phyloP scores from a whole-genome alignment of 208 protist species.

The Entamoeba moshkovskii region DNA sequence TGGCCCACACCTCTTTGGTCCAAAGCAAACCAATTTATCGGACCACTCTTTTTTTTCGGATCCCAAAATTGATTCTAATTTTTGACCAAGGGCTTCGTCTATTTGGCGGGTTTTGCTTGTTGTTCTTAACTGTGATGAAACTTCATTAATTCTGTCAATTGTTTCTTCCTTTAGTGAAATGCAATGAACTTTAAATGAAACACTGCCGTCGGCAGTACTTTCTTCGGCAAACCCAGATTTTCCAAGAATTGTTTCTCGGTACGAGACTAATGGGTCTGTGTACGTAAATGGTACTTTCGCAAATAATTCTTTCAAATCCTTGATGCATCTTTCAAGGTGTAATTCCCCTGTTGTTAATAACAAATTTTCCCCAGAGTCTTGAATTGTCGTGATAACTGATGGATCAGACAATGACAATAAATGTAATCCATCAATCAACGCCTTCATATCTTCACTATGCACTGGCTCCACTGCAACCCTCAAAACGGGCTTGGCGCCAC shows the following conservation, averaged over 20 bases:
- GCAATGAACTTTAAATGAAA: neutral
- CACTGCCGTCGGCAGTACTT: neutral
- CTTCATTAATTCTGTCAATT: neutral
- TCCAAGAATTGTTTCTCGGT: slow-evolving; percentile 55
- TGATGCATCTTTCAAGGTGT: slow-evolving; percentile 79
- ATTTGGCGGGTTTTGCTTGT: neutral
- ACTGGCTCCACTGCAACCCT: slow-evolving; percentile 69
- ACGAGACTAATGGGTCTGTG: slow-evolving; percentile 61
- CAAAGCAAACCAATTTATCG: neutral
- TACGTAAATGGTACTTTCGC: slow-evolving; percentile 54
- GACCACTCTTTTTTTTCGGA: too few species aligned
- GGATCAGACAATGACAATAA: slow-evolving; percentile 80
- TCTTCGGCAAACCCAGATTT: neutral
- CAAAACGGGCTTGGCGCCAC: slow-evolving; percentile 66
- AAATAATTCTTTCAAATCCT: slow-evolving; percentile 60
- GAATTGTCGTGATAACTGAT: slow-evolving; percentile 66
- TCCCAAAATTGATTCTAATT: neutral
- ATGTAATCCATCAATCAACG: slow-evolving; percentile 59
- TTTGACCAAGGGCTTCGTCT: neutral
- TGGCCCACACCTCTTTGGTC: neutral
- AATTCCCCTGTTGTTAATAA: slow-evolving; percentile 79
- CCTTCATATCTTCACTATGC: slow-evolving; percentile 46
- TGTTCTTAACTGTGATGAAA: neutral
- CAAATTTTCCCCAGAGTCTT: slow-evolving; percentile 79
- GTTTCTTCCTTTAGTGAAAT: neutral